A percentile compares a stretch with the other conserved stretches of the same genome.
These are phyloP conservation scores for Microbotryum saponariae DNA, from an alignment of 1,284 basidiomycete species.

Conservation along the genomic window DNA sequence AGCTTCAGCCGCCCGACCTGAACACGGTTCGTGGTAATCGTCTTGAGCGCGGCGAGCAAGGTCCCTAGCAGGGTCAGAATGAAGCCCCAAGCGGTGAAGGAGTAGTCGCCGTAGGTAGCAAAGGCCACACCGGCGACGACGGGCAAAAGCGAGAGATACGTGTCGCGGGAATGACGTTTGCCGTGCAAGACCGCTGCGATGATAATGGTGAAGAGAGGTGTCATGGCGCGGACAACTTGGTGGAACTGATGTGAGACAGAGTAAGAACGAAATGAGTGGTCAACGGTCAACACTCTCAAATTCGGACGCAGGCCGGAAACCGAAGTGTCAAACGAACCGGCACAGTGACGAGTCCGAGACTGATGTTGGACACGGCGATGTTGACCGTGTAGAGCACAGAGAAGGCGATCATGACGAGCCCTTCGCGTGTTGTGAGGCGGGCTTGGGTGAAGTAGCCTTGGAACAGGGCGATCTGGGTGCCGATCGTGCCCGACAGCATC, in stretches of 20 bases:
- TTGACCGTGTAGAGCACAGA: constrained; percentile 83
- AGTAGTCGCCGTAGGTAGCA: constrained; percentile 47
- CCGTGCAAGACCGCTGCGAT: constrained; percentile 53
- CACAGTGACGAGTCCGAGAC: constrained; percentile 76
- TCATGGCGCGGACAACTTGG: constrained; percentile 85
- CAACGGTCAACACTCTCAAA: not conserved
- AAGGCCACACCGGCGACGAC: constrained; percentile 86
- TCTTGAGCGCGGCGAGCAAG: constrained; percentile 80
- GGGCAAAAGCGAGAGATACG: constrained; percentile 66
- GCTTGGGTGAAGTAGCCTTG: constrained; percentile 57
- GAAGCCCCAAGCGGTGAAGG: constrained; percentile 61
- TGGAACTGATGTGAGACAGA: constrained; percentile 58
- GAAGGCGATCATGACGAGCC: constrained; percentile 62
- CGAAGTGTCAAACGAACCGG: constrained; percentile 54
- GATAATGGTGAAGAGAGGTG: constrained; percentile 79
- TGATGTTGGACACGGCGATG: constrained; percentile 84
- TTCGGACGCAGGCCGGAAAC: not conserved
- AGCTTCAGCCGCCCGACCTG: constrained; percentile 46
- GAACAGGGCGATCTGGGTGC: constrained; percentile 61
- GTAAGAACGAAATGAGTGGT: not conserved
- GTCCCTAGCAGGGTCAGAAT: constrained; percentile 78
- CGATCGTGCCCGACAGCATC: constrained; percentile 45
- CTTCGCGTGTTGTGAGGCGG: constrained; percentile 52
- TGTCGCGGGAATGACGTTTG: constrained; percentile 52
- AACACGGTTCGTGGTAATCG: constrained; percentile 72